phyloP scores from a whole-genome alignment of 768 basidiomycete species.

The Leccinum variicolor region DNA sequence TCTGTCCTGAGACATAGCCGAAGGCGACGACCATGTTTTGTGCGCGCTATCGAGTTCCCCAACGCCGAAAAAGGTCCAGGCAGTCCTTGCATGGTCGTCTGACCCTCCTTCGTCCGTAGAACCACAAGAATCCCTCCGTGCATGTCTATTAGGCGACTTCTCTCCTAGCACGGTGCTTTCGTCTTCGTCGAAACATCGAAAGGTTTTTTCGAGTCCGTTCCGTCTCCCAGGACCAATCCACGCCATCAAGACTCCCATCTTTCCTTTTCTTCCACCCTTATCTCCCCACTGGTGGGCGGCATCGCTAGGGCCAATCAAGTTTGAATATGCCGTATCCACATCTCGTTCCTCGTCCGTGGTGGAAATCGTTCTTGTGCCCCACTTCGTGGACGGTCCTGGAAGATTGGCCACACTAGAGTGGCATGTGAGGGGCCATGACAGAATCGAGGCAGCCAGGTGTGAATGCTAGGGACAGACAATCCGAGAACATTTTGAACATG shows the following conservation, averaged over 20 bases:
- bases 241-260: slow-evolving; percentile 41
- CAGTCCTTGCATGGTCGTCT: slow-evolving; percentile 52
- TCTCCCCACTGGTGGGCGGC: slow-evolving; percentile 58
- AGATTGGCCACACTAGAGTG: slow-evolving; percentile 8
- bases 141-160: background rate
- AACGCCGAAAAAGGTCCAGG: slow-evolving; percentile 52
- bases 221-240: slow-evolving; percentile 39
- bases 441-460: slow-evolving; percentile 7
- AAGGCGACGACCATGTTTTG: slow-evolving; percentile 19
- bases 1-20: slow-evolving; percentile 2
- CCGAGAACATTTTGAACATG: slow-evolving; percentile 65
- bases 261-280: slow-evolving; percentile 40
- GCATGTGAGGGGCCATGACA: slow-evolving; percentile 22
- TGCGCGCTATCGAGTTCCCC: slow-evolving; percentile 23
- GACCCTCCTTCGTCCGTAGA: slow-evolving; percentile 41
- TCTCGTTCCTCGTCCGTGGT: slow-evolving; percentile 20
- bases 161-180: slow-evolving; percentile 2
- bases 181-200: slow-evolving; percentile 18
- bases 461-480: slow-evolving; percentile 39
- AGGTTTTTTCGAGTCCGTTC: slow-evolving; percentile 34
- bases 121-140: slow-evolving; percentile 40
- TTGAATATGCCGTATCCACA: slow-evolving; percentile 56
- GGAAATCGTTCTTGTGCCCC: background rate
- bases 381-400: slow-evolving; percentile 22
- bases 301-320: slow-evolving; percentile 57